phyloP scores from a whole-genome alignment of 2,329 filamentous ascomycete species.

The Raffaelea ambrosiae region DNA sequence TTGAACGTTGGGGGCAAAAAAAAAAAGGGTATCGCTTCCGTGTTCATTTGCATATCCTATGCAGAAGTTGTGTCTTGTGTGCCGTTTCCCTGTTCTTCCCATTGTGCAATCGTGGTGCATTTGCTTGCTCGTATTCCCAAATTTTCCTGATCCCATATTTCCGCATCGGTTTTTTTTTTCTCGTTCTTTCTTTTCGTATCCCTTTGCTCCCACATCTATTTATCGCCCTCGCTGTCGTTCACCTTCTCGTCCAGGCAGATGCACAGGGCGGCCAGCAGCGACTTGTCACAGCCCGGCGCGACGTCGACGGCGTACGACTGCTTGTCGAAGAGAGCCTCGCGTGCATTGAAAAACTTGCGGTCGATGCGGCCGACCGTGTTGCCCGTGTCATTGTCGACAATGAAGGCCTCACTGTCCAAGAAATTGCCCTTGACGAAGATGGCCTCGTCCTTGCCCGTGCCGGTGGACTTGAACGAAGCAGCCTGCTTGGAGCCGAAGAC shows the following conservation, averaged over 20 bases:
- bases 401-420: conserved; percentile 47
- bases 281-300: conserved; percentile 57
- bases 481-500: conserved; percentile 46
- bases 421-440: conserved; percentile 54
- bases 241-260: conserved; percentile 62
- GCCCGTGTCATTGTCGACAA: conserved; percentile 42
- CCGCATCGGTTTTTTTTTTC: too few species aligned
- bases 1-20: too few species aligned
- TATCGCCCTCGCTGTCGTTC: conserved; percentile 28
- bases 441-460: conserved; percentile 31
- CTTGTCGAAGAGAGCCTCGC: conserved; percentile 50
- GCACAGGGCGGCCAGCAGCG: conserved; percentile 57
- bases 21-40: too few species aligned
- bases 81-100: too few species aligned
- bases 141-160: too few species aligned
- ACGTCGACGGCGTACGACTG: conserved; percentile 59
- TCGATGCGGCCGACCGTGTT: conserved; percentile 49
- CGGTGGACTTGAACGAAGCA: conserved; percentile 44
- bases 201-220: neutral
- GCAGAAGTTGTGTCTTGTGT: too few species aligned
- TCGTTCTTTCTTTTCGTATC: too few species aligned
- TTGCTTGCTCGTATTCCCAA: too few species aligned
- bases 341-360: conserved; percentile 47
- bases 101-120: too few species aligned
- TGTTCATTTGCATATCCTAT: too few species aligned